Evolutionary conservation across 2,329 filamentous ascomycete species (phyloP).

Genomic region (Aschersonia sp.): DNA sequence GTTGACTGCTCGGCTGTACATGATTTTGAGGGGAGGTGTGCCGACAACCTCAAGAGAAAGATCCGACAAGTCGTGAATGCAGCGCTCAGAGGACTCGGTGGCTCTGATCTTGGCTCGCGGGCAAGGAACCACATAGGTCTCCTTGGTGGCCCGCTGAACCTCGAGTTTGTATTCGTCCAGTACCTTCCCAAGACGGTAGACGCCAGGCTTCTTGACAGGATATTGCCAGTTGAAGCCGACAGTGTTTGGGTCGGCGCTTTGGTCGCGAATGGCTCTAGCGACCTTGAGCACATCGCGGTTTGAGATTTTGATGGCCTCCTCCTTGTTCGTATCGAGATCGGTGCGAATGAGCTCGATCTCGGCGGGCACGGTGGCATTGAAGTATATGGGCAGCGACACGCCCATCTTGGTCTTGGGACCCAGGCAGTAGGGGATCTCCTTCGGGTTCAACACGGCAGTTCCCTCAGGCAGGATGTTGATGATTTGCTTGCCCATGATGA

Average conservation of each 20-base stretch:
- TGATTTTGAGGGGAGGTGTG: constrained; percentile 80
- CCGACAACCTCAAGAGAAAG: constrained; percentile 72
- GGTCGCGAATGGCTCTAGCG: constrained; percentile 51
- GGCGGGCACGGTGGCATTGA: constrained; percentile 85
- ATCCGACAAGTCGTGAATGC: constrained; percentile 77
- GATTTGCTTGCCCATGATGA: constrained; percentile 92
- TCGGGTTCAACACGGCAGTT: constrained; percentile 78
- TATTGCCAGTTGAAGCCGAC: constrained; percentile 56
- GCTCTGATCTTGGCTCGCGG: constrained; percentile 63
- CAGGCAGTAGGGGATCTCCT: constrained; percentile 69
- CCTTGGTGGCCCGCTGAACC: constrained; percentile 60
- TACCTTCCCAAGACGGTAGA: constrained; percentile 75
- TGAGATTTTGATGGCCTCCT: constrained; percentile 66
- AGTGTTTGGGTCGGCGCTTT: constrained; percentile 46
- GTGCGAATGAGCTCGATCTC: constrained; percentile 78
- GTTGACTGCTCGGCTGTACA: constrained; percentile 82
- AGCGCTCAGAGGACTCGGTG: constrained; percentile 51
- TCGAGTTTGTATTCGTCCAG: constrained; percentile 90
- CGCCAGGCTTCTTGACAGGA: constrained; percentile 68
- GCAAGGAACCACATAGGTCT: constrained; percentile 75
- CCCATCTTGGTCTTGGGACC: constrained; percentile 44
- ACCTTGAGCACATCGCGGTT: constrained; percentile 62
- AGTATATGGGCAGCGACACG: constrained; percentile 65
- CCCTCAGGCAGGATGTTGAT: constrained; percentile 96
- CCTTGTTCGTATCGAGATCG: constrained; percentile 66